Conservation (phyloP, 1,284 basidiomycete species). For the Afroboletus lepidellus region DNA sequence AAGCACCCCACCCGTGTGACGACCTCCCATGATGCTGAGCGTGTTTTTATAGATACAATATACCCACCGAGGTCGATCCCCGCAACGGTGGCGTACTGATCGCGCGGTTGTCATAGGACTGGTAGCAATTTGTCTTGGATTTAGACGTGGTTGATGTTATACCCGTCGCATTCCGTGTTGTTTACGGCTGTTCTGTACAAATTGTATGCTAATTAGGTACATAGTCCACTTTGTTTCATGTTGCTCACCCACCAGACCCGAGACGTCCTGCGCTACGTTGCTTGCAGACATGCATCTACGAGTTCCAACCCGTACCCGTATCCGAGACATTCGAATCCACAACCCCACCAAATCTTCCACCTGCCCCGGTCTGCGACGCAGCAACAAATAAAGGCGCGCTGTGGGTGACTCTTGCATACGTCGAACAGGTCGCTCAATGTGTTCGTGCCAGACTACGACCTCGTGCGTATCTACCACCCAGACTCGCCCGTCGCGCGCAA, state of each 20-base stretch:
- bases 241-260: slow-evolving; percentile 12
- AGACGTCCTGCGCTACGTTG: slow-evolving; percentile 5
- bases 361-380: slow-evolving; percentile 53
- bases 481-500: slow-evolving; percentile 55
- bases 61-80: slow-evolving; percentile 62
- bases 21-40: neutral
- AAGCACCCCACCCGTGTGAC: slow-evolving; percentile 17
- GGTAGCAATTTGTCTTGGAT: slow-evolving; percentile 2
- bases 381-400: slow-evolving; percentile 61
- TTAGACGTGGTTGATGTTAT: neutral
- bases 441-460: slow-evolving; percentile 56
- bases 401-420: slow-evolving; percentile 39
- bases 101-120: slow-evolving; percentile 58
- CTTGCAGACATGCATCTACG: slow-evolving; percentile 22
- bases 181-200: neutral
- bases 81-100: slow-evolving; percentile 85
- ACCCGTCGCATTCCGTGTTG: too few species aligned
- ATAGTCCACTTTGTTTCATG: neutral
- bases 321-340: slow-evolving; percentile 52
- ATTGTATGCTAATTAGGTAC: neutral
- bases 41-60: slow-evolving; percentile 17
- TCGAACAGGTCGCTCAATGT: slow-evolving; percentile 1
- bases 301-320: slow-evolving; percentile 51
- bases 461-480: slow-evolving; percentile 69
- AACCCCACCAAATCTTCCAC: slow-evolving; percentile 71